Evolutionary conservation across 306 rosid species (phyloP).

Genomic region (Abrus precatorius): DNA sequence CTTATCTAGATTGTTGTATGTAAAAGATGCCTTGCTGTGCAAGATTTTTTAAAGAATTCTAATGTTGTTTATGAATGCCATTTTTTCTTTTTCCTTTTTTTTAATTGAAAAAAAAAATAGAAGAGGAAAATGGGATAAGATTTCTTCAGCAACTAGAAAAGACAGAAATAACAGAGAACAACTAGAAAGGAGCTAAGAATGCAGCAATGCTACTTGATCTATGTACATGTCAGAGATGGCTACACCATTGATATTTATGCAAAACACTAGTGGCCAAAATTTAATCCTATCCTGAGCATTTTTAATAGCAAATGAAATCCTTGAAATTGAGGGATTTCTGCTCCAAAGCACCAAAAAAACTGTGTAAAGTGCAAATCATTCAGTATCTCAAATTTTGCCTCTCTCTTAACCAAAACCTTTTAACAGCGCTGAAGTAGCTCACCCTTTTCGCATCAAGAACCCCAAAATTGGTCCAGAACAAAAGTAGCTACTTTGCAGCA

Average conservation of each 20-base stretch:
- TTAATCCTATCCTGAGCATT: background rate
- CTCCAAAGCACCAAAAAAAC: background rate
- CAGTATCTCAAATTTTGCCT: background rate
- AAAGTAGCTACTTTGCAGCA: conserved; percentile 1
- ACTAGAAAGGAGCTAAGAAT: background rate
- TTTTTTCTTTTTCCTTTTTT: background rate
- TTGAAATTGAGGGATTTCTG: conserved; percentile 10
- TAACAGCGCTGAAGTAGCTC: background rate
- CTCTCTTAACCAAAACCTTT: background rate
- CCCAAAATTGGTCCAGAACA: background rate
- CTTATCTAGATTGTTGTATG: background rate
- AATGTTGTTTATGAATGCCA: background rate
- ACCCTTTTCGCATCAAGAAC: conserved; percentile 6
- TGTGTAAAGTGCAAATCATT: background rate
- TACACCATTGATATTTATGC: background rate
- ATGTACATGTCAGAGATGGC: conserved; percentile 21
- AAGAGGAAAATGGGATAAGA: background rate
- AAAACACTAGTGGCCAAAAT: background rate
- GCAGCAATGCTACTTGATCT: background rate
- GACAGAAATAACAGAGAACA: background rate
- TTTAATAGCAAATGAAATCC: background rate
- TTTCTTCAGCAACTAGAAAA: no score
- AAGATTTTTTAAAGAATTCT: background rate
- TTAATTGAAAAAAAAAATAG: background rate
- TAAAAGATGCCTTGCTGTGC: background rate